A percentile compares a stretch with the other conserved stretches of the same genome.
Evolutionary conservation across 2,329 filamentous ascomycete genomes (phyloP).

Genomic region (Colletotrichum nymphaeae): DNA sequence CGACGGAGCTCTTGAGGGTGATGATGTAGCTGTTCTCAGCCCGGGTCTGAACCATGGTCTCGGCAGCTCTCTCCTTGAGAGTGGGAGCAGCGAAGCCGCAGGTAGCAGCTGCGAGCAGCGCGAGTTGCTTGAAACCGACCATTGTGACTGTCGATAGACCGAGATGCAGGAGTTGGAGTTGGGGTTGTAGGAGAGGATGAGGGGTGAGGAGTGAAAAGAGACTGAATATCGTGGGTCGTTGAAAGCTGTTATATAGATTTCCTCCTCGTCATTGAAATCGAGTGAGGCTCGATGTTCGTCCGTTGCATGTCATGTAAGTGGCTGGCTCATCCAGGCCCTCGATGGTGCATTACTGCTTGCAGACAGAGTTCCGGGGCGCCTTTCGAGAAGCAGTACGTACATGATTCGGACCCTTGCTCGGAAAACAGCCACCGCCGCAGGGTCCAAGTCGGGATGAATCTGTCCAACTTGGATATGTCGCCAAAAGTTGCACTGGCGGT

Average conservation of each 20-base stretch:
- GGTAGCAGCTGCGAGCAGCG: constrained; percentile 34
- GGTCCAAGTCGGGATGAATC: not conserved
- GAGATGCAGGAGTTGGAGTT: constrained; percentile 11
- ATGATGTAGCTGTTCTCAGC: constrained; percentile 57
- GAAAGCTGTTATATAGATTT: constrained; percentile 14
- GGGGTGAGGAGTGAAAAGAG: constrained; percentile 2
- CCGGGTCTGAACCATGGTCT: constrained; percentile 33
- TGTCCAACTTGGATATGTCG: not conserved
- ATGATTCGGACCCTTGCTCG: not conserved
- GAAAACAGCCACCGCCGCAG: not conserved
- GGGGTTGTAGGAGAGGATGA: constrained; percentile 17
- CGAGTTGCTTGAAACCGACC: constrained; percentile 36
- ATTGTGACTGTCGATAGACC: constrained; percentile 20
- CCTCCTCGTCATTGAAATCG: not conserved
- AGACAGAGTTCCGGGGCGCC: not conserved
- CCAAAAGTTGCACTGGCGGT: not conserved
- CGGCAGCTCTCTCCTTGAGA: constrained; percentile 11
- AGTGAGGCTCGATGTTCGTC: not conserved
- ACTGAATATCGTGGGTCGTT: not conserved
- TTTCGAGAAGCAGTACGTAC: constrained; percentile 10
- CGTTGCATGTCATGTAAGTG: not conserved
- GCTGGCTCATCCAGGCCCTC: not conserved
- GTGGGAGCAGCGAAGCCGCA: constrained; percentile 31
- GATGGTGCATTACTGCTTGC: constrained; percentile 7
- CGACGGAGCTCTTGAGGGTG: constrained; percentile 53